Evolutionary conservation across 2,329 filamentous ascomycete species (phyloP), one percentile per base, ranked within the genome.

Genomic region (Aureobasidium zeae): DNA sequence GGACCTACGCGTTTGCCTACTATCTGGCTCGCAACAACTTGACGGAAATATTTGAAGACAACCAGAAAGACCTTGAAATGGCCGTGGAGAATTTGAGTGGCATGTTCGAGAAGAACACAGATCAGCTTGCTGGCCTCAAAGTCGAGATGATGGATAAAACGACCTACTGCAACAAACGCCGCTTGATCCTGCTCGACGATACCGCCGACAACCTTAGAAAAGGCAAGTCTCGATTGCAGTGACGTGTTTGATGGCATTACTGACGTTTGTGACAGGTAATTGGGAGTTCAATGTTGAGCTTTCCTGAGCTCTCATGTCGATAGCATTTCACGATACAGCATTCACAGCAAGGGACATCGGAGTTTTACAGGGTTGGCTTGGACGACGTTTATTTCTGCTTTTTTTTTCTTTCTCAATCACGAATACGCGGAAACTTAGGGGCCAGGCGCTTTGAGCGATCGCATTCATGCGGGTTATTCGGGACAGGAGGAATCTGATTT

Each of bases 61-160:
- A 98, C 62, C 91, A 98, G 58, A 94, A 94, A 63, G 91, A 98
- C 60, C 68, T 98, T 17, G 91, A 98, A 64, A 83, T 98, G 79
- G 89, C 91, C 0, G 91, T 96, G 1, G 91, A 98, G 67, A 88
- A 85, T 46, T 68, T 98, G 51, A 94, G 86, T n/a, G 88, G 94
- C 64, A 94, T 98, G 86, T 98, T 98, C 53, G 91, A 98, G 72
- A 95, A 94, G 69, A 86, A 88, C 0, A 86, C 89, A n/a, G 69
- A 79, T 29, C 87, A 95, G 55, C 70, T 98, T 13, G 77, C 86
- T 3, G 77, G 82, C 33, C 71, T 95, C 48, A 96, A 95, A 68
- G 86, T 94, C 5, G 89, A 95, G 52, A 98, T 98, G 58, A 85
- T 98, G 79, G 89, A 98, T 64, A 96, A 95, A 73, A 98, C 89